These are phyloP conservation scores for Phytophthora pistaciae DNA, from an alignment of 352 stramenopile species.

Conservation along the genomic window DNA sequence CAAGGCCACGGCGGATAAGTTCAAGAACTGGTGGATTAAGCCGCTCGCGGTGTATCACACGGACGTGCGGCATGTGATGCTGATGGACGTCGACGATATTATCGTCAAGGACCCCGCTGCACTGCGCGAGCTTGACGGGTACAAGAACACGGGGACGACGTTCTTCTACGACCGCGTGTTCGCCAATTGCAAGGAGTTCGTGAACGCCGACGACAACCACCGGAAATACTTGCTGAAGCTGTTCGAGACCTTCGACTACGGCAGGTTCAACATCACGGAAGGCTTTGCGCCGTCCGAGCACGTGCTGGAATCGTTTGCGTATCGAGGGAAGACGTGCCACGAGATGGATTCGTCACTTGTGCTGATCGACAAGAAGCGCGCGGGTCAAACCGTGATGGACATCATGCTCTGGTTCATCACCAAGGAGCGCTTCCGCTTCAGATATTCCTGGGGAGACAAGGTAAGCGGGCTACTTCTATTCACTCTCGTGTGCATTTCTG, in stretches of 20 bases:
- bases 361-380: conserved; percentile 33
- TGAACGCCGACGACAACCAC: conserved; percentile 43
- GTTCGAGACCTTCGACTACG: conserved; percentile 61
- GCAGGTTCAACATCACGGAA: conserved; percentile 39
- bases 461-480: neutral
- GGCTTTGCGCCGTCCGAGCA: conserved; percentile 41
- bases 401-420: conserved; percentile 48
- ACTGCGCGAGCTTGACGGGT: conserved; percentile 16
- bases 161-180: conserved; percentile 63
- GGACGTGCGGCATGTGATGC: conserved; percentile 27
- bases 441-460: conserved; percentile 42
- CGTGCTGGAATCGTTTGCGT: conserved; percentile 54
- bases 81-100: conserved; percentile 38
- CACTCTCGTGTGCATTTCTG: neutral
- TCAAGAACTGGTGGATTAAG: conserved; percentile 56
- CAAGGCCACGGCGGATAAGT: conserved; percentile 12
- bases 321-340: conserved; percentile 53
- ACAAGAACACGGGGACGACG: conserved; percentile 27
- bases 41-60: conserved; percentile 33
- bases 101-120: conserved; percentile 23
- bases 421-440: conserved; percentile 36
- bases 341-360: conserved; percentile 73
- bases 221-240: conserved; percentile 50
- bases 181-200: conserved; percentile 42
- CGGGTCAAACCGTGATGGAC: conserved; percentile 36